phyloP scores from a whole-genome alignment of 2,329 filamentous ascomycete genomes.

The Aaosphaeria arxii region DNA sequence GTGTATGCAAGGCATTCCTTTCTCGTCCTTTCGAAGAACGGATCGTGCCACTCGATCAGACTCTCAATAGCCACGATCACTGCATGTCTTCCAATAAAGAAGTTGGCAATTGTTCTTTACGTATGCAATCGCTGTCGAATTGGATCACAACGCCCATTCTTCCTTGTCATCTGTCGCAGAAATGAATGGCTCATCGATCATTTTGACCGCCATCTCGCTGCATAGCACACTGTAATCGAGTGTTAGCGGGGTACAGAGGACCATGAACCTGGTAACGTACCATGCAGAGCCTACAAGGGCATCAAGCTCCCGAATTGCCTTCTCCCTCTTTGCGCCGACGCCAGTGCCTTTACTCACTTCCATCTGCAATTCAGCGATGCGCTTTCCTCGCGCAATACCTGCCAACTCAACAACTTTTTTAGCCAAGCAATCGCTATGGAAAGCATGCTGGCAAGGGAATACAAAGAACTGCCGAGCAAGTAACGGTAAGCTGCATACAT shows the following conservation, averaged over 20 bases:
- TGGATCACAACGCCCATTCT: slow-evolving; percentile 67
- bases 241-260: slow-evolving; percentile 14
- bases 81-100: too few species aligned
- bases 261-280: slow-evolving; percentile 49
- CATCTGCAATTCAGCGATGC: slow-evolving; percentile 81
- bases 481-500: slow-evolving; percentile 80
- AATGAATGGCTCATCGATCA: slow-evolving; percentile 91
- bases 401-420: slow-evolving; percentile 80
- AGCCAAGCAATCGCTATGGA: slow-evolving; percentile 92
- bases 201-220: slow-evolving; percentile 90
- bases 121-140: not conserved
- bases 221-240: slow-evolving; percentile 70
- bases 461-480: slow-evolving; percentile 94
- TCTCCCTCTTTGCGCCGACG: slow-evolving; percentile 69
- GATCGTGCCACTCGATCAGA: too few species aligned
- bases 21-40: too few species aligned
- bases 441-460: slow-evolving; percentile 96
- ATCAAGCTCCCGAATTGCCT: slow-evolving; percentile 84
- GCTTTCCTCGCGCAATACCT: slow-evolving; percentile 69
- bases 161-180: slow-evolving; percentile 66
- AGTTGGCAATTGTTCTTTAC: too few species aligned
- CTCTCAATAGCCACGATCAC: too few species aligned
- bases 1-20: too few species aligned
- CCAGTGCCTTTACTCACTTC: slow-evolving; percentile 76
- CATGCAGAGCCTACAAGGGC: slow-evolving; percentile 87